Percentiles rank a stretch among this genome's conserved stretches.
These are phyloP conservation scores for Rhizopus sp. DNA, from an alignment of 371 early-diverging fungal genomes.

Conservation along the genomic window DNA sequence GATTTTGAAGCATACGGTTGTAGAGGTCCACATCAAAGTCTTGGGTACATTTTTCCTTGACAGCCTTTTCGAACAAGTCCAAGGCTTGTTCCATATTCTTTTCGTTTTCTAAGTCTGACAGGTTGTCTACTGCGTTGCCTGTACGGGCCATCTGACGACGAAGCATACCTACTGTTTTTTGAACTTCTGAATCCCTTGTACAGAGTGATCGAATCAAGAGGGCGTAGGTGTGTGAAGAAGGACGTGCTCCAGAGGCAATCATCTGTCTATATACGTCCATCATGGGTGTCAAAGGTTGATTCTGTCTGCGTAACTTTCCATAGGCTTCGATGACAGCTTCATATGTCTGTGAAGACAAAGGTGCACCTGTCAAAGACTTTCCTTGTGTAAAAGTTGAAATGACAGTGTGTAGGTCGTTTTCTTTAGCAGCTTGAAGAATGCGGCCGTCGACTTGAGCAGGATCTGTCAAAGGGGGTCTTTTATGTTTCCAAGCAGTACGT, in stretches of 20 bases:
- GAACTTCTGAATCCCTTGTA: conserved; percentile 46
- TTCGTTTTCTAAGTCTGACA: conserved; percentile 37
- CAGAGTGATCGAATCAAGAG: conserved; percentile 43
- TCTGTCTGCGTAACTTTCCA: conserved; percentile 30
- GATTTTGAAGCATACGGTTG: conserved; percentile 40
- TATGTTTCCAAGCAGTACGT: conserved; percentile 6
- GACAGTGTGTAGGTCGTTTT: conserved; percentile 26
- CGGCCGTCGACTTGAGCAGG: conserved; percentile 29
- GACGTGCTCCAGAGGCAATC: conserved; percentile 39
- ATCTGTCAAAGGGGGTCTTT: conserved; percentile 6
- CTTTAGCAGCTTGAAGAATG: conserved; percentile 33
- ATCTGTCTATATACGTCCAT: conserved; percentile 49
- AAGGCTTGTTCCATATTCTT: conserved; percentile 46
- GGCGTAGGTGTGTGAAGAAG: conserved; percentile 47
- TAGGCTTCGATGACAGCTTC: conserved; percentile 53
- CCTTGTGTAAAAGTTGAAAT: conserved; percentile 37
- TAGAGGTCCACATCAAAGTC: conserved; percentile 48
- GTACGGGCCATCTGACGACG: conserved; percentile 32
- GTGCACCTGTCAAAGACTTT: conserved; percentile 20
- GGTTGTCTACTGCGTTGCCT: conserved; percentile 20
- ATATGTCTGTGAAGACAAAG: conserved; percentile 43
- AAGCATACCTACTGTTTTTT: conserved; percentile 31
- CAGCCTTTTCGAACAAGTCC: conserved; percentile 46
- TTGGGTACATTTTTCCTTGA: conserved; percentile 32
- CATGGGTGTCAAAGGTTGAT: conserved; percentile 38